These are phyloP conservation scores for Pestalotiopsis sp. DNA, from an alignment of 2,329 filamentous ascomycete species.

Conservation along the genomic window DNA sequence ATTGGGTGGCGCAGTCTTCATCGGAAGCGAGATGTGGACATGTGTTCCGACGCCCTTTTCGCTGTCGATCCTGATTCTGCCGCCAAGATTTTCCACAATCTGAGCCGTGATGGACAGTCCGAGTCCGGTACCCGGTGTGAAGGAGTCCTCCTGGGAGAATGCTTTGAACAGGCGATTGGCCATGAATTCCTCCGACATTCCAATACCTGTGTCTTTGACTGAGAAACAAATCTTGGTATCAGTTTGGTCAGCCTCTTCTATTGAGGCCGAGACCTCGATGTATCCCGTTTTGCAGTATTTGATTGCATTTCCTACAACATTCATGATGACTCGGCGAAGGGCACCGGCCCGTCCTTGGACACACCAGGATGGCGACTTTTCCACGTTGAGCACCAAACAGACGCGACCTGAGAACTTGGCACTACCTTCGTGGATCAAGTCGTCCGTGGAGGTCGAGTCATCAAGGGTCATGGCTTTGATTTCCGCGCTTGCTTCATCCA, in stretches of 20 bases:
- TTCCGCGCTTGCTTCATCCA: constrained; percentile 46
- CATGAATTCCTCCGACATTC: constrained; percentile 66
- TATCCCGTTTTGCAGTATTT: constrained; percentile 55
- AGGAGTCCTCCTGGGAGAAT: constrained; percentile 64
- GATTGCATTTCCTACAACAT: constrained; percentile 63
- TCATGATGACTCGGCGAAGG: constrained; percentile 60
- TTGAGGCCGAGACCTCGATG: constrained; percentile 30
- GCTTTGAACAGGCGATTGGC: constrained; percentile 63
- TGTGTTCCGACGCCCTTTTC: constrained; percentile 56
- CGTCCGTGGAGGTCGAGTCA: not conserved
- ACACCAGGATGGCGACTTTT: constrained; percentile 48
- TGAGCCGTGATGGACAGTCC: constrained; percentile 67
- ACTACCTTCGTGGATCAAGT: constrained; percentile 30
- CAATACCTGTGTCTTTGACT: constrained; percentile 64
- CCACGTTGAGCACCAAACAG: constrained; percentile 53
- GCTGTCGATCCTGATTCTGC: constrained; percentile 23
- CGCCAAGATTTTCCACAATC: constrained; percentile 41
- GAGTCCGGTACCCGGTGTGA: constrained; percentile 64
- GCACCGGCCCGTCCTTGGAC: constrained; percentile 58
- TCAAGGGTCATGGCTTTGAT: constrained; percentile 28
- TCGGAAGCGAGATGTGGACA: constrained; percentile 49
- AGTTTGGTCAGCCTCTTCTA: constrained; percentile 22
- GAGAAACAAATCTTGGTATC: constrained; percentile 56
- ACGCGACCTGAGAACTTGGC: constrained; percentile 26
- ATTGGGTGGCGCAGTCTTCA: constrained; percentile 16